Evolutionary conservation across 179 eudicot genomes (phyloP).

Genomic region (Beta corolliflora): DNA sequence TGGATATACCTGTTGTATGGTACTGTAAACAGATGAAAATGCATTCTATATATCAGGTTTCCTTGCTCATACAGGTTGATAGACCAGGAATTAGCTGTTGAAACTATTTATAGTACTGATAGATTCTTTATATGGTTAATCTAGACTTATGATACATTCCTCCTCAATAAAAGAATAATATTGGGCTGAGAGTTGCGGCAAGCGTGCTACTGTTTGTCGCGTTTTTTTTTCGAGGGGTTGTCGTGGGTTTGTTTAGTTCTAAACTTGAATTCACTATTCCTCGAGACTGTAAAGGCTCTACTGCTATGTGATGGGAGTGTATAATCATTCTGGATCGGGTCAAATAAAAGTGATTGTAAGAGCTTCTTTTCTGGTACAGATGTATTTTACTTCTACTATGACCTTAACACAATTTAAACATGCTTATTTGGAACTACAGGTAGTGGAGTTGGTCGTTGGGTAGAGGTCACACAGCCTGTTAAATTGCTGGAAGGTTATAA

Average conservation of each 20-base stretch:
- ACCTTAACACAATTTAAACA: slow-evolving; percentile 4
- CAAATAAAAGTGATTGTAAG: background rate
- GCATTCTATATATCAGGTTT: no score
- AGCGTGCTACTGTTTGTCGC: background rate
- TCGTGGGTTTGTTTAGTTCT: background rate
- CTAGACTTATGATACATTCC: no score
- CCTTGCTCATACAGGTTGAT: no score
- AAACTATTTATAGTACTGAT: no score
- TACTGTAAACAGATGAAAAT: no score
- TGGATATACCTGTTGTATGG: no score
- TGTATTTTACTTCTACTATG: background rate
- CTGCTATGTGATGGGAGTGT: background rate
- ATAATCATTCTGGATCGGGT: background rate
- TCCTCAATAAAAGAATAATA: background rate
- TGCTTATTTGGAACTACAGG: slow-evolving; percentile 49
- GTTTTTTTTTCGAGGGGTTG: no score
- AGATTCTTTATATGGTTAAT: no score
- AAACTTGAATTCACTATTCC: no score
- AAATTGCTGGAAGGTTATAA: slow-evolving; percentile 75
- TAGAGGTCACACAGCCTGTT: slow-evolving; percentile 68
- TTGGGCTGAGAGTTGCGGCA: background rate
- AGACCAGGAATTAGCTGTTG: no score
- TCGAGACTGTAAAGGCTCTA: background rate
- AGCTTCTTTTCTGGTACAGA: slow-evolving; percentile 13
- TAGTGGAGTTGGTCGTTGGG: slow-evolving; percentile 78